Evolutionary conservation across 2,329 filamentous ascomycete genomes (phyloP).

Genomic region (Beauveria bassiana): DNA sequence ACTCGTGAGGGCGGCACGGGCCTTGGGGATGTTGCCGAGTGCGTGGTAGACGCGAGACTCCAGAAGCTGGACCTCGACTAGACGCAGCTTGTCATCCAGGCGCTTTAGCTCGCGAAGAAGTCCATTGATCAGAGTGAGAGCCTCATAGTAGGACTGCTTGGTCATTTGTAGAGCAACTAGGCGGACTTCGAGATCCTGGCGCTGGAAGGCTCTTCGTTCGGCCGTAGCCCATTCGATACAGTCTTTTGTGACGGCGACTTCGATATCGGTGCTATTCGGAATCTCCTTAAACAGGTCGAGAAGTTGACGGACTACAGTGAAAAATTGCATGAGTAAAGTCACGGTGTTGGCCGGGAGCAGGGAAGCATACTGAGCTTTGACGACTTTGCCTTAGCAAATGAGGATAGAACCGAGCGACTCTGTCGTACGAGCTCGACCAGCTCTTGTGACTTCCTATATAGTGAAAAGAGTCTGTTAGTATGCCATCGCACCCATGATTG

Average conservation of each 20-base stretch:
- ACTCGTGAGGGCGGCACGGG: slow-evolving; percentile 86
- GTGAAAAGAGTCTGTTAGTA: slow-evolving; percentile 19
- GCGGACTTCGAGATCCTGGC: slow-evolving; percentile 95
- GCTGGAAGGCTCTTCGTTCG: slow-evolving; percentile 89
- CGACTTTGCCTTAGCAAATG: slow-evolving; percentile 98
- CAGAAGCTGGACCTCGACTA: slow-evolving; percentile 95
- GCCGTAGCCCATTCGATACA: slow-evolving; percentile 99
- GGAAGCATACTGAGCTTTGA: slow-evolving; percentile 77
- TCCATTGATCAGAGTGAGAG: slow-evolving; percentile 91
- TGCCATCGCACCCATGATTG: background rate
- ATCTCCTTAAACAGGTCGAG: slow-evolving; percentile 93
- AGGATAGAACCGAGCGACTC: slow-evolving; percentile 84
- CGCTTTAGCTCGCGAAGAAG: slow-evolving; percentile 95
- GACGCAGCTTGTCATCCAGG: slow-evolving; percentile 93
- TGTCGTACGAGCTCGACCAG: slow-evolving; percentile 85
- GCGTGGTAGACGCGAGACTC: slow-evolving; percentile 97
- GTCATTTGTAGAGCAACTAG: slow-evolving; percentile 92
- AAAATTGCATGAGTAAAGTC: background rate
- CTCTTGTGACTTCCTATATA: slow-evolving; percentile 64
- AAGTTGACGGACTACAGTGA: slow-evolving; percentile 75
- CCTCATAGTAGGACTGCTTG: slow-evolving; percentile 96
- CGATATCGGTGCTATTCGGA: slow-evolving; percentile 87
- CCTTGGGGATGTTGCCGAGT: slow-evolving; percentile 92
- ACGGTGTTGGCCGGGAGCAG: background rate
- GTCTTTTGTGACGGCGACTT: slow-evolving; percentile 93